Evolutionary conservation across 495 filamentous ascomycete species (phyloP).

Genomic region (Alectoria sarmentosa): DNA sequence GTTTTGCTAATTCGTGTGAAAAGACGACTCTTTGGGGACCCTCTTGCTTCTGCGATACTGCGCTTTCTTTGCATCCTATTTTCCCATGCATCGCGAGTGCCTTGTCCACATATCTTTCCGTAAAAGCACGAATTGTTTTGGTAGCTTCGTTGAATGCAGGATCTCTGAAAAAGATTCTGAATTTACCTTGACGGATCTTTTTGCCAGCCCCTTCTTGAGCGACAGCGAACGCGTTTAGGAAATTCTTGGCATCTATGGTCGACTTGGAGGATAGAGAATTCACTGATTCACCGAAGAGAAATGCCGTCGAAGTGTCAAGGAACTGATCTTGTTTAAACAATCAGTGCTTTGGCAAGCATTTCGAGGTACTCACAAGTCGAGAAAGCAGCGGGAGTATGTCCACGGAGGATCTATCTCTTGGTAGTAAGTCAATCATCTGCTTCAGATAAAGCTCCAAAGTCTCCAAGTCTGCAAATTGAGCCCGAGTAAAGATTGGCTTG

Average conservation of each 20-base stretch:
- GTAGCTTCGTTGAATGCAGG: too few species aligned
- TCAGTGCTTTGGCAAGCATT: too few species aligned
- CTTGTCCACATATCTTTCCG: too few species aligned
- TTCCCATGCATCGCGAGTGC: too few species aligned
- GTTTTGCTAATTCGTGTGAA: constrained; percentile 53
- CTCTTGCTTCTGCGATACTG: constrained; percentile 44
- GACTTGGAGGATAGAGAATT: constrained; percentile 36
- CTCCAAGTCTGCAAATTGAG: constrained; percentile 38
- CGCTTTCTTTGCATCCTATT: constrained; percentile 30
- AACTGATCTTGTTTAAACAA: constrained; percentile 53
- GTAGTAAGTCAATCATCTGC: constrained; percentile 44
- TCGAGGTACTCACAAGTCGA: too few species aligned
- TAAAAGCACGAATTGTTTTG: too few species aligned
- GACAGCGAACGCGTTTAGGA: too few species aligned
- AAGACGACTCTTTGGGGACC: too few species aligned
- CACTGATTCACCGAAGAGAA: constrained; percentile 55
- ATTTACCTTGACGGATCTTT: constrained; percentile 28
- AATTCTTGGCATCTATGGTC: too few species aligned
- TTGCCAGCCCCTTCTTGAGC: too few species aligned
- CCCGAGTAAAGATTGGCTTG: constrained; percentile 34
- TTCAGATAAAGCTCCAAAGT: constrained; percentile 52
- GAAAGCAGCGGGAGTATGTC: too few species aligned
- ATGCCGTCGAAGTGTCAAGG: constrained; percentile 62
- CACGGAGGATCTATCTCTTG: constrained; percentile 42
- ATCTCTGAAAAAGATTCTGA: too few species aligned